Evolutionary conservation across 306 rosid genomes (phyloP).

Genomic region (Medicago arabica): DNA sequence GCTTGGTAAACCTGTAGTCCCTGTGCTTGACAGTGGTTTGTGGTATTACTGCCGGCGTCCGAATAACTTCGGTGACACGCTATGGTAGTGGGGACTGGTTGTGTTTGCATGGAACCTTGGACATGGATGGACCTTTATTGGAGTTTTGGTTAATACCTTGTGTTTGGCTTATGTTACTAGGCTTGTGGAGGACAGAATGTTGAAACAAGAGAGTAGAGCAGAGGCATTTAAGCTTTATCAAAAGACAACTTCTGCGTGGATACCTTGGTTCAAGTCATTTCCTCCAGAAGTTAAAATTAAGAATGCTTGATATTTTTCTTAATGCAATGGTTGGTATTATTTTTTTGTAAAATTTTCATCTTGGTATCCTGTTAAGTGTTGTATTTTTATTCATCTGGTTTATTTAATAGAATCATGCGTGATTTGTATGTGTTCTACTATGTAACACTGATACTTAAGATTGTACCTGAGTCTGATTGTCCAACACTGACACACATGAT

Average conservation of each 20-base stretch:
- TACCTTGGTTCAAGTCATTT: conserved; percentile 81
- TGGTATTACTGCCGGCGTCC: conserved; percentile 89
- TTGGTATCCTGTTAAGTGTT: no score
- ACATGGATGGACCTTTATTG: conserved; percentile 68
- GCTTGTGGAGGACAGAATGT: conserved; percentile 85
- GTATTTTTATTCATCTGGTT: no score
- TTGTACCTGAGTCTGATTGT: background rate
- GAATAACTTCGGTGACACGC: conserved; percentile 84
- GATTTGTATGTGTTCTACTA: conserved; percentile 41
- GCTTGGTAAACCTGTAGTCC: conserved; percentile 57
- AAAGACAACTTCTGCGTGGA: conserved; percentile 87
- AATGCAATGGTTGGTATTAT: no score
- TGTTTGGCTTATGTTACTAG: conserved; percentile 85
- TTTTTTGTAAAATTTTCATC: no score
- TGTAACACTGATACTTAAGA: background rate
- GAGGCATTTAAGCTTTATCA: conserved; percentile 80
- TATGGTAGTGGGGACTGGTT: conserved; percentile 97
- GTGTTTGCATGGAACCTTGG: conserved; percentile 80
- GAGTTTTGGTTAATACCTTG: conserved; percentile 68
- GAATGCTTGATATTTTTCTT: conserved; percentile 52
- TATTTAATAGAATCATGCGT: no score
- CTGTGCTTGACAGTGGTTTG: conserved; percentile 71
- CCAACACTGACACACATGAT: background rate
- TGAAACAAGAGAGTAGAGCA: conserved; percentile 70
- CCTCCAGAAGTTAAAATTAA: conserved; percentile 58